Evolutionary conservation across 2,329 filamentous ascomycete genomes (phyloP), one percentile per base, ranked within the genome.

Genomic region (Phaeosphaeriaceae sp.): DNA sequence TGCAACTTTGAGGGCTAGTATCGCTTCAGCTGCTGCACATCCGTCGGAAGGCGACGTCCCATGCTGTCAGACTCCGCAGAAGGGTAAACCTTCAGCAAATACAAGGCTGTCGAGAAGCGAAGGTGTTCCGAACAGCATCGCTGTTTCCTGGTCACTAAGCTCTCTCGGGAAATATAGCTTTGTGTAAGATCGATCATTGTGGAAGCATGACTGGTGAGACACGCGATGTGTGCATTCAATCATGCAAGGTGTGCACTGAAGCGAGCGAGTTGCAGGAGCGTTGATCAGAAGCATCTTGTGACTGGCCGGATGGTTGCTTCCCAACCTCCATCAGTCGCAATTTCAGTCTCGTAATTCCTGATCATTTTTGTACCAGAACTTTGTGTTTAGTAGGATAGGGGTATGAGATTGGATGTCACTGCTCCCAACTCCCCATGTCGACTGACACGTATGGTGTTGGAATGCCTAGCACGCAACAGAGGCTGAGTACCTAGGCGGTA

Each of bases 11-110:
- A 35, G 46, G 33, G 48, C 42, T 17, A 52, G 42, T 16, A n/a
- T 33, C 41, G 44, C 50, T 54, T 47, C 46, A 53, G 52, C 55
- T 50, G 50, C 49, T 50, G 50, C 49, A 46, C 42, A 28, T 26
- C 42, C 42, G 16, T 26, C 42, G 37, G 50, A 49, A 48, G 48
- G 30, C 39, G 29, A 40, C 46, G 50, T 61, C 58, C 60, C 60
- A 56, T 55, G 30, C 50, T 43, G 36, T 43, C 48, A 35, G 18
- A 39, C 41, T 32, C 39, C 36, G 23, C 7, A 9, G 11, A 8
- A 26, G 23, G 23, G 23, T 26, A 26, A 8, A 26, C 6, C 11
- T 26, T 26, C 23, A 26, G 23, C 23, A 26, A 6, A 11, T 26
- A 11, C 23, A 26, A 26, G 23, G 23, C 23, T 26, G 23, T 8